These are phyloP conservation scores for Ogataea paradorogensis DNA, from an alignment of 805 yeast species.

Conservation along the genomic window DNA sequence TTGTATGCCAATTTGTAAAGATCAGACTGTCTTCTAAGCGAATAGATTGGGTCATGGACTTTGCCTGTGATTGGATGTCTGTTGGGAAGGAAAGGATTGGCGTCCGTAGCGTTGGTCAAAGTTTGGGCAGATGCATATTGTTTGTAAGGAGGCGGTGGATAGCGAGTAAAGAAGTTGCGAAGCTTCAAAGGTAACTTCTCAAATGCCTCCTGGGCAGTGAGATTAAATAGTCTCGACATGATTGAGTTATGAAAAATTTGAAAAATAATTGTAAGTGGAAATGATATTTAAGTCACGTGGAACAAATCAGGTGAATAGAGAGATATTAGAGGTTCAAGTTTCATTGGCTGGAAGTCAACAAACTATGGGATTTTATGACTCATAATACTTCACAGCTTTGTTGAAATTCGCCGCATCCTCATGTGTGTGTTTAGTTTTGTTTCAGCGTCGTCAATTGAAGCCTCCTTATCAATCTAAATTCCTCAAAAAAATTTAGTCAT, in stretches of 20 bases:
- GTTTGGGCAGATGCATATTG: slow-evolving; percentile 65
- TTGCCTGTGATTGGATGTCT: slow-evolving; percentile 77
- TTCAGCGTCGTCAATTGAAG: too few relatives aligned
- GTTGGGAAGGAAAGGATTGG: slow-evolving; percentile 87
- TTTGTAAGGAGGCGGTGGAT: slow-evolving; percentile 80
- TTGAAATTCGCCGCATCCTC: too few relatives aligned
- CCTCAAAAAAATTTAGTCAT: slow-evolving; percentile 2
- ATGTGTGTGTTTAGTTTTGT: too few relatives aligned
- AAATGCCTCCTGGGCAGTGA: slow-evolving; percentile 34
- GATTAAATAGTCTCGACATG: slow-evolving; percentile 26
- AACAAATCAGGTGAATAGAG: background rate
- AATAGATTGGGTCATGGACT: slow-evolving; percentile 74
- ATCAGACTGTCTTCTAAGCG: slow-evolving; percentile 79
- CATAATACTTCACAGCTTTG: too few relatives aligned
- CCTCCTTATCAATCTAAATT: slow-evolving; percentile 1
- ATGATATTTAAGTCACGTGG: slow-evolving; percentile 1
- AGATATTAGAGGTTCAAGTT: background rate
- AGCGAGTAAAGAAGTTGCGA: slow-evolving; percentile 71
- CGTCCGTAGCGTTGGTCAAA: slow-evolving; percentile 59
- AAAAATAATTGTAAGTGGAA: background rate
- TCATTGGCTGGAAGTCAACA: too few relatives aligned
- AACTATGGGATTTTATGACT: too few relatives aligned
- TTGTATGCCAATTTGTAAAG: slow-evolving; percentile 77
- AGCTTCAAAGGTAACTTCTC: slow-evolving; percentile 63
- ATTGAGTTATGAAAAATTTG: background rate